phyloP scores from a whole-genome alignment of 2,329 filamentous ascomycete genomes.

The Colletotrichum shisoi region DNA sequence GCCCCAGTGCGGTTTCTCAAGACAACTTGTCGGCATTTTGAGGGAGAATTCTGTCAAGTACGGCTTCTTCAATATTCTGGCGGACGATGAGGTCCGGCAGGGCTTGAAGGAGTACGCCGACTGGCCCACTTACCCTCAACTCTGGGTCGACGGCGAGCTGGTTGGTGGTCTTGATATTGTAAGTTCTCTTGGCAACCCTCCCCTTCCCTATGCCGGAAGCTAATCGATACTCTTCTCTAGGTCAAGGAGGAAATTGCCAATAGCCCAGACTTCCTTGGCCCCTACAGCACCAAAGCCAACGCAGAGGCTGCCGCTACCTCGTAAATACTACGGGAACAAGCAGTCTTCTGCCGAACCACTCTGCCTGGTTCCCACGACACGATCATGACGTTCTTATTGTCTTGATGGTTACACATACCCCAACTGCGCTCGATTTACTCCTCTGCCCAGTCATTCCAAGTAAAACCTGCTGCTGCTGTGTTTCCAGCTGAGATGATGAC shows the following conservation, averaged over 20 bases:
- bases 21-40: constrained; percentile 85
- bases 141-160: constrained; percentile 90
- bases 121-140: constrained; percentile 96
- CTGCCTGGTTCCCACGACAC: background rate
- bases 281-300: constrained; percentile 67
- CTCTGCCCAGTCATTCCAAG: background rate
- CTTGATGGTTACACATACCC: constrained; percentile 17
- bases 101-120: constrained; percentile 97
- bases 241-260: constrained; percentile 92
- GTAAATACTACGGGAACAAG: constrained; percentile 10
- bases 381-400: constrained; percentile 6
- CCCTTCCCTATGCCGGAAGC: background rate
- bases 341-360: background rate
- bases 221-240: constrained; percentile 54
- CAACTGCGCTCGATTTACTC: constrained; percentile 7
- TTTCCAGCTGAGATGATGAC: background rate
- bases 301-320: constrained; percentile 51
- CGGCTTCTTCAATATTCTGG: constrained; percentile 98
- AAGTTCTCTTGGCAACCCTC: constrained; percentile 52
- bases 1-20: constrained; percentile 91
- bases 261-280: constrained; percentile 81
- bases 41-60: constrained; percentile 93
- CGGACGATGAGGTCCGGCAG: constrained; percentile 95
- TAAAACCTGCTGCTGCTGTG: background rate
- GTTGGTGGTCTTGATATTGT: constrained; percentile 96